Percentiles rank a stretch among this genome's conserved stretches.
Evolutionary conservation across 202 grass and related monocot species (phyloP).

Genomic region (Alloteropsis angusta): DNA sequence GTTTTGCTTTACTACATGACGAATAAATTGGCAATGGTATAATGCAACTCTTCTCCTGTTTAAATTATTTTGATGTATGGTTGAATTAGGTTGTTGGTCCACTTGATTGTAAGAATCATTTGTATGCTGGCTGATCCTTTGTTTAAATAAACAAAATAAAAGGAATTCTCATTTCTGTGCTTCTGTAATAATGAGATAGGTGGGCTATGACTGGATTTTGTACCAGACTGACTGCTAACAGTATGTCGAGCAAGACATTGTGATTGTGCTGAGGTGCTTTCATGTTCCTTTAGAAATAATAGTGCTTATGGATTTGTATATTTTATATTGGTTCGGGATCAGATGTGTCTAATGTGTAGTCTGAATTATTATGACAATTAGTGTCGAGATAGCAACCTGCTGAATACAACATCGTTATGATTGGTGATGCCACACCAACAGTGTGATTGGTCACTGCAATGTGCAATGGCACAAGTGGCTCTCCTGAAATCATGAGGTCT

Average conservation of each 20-base stretch:
- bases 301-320: neutral
- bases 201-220: neutral
- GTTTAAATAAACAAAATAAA: neutral
- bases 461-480: neutral
- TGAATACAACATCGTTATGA: neutral
- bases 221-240: neutral
- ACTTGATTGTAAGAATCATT: neutral
- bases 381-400: neutral
- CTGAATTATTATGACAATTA: neutral
- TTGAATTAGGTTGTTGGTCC: neutral
- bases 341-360: neutral
- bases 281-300: neutral
- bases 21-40: neutral
- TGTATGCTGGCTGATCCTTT: neutral
- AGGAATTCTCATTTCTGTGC: neutral
- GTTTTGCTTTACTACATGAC: neutral
- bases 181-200: neutral
- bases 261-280: neutral
- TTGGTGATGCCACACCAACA: neutral
- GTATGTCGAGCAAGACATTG: neutral
- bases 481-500: neutral
- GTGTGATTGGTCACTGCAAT: neutral
- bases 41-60: neutral
- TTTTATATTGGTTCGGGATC: neutral
- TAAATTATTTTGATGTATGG: slow-evolving; percentile 1